Conservation (phyloP, 495 filamentous ascomycete species). For the Thozetella sp. region DNA sequence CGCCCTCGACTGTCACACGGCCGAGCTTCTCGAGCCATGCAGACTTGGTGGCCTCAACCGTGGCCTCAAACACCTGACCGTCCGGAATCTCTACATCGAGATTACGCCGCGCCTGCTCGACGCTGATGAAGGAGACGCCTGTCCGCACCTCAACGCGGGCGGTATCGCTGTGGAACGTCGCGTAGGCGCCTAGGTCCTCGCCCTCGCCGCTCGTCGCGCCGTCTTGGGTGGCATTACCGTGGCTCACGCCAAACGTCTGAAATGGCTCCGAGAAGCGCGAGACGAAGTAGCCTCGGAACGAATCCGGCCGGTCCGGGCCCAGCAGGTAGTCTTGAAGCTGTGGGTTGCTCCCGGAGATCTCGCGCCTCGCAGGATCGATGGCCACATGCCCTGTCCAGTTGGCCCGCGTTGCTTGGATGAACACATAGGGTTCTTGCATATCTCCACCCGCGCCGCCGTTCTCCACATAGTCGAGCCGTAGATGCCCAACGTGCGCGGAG, state of each 20-base stretch:
- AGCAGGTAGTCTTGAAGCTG: slow-evolving; percentile 30
- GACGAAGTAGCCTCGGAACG: slow-evolving; percentile 29
- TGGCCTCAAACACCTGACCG: slow-evolving; percentile 19
- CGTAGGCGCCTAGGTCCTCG: slow-evolving; percentile 25
- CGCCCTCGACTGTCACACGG: slow-evolving; percentile 25
- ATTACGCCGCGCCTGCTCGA: slow-evolving; percentile 31
- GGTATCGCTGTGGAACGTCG: slow-evolving; percentile 14
- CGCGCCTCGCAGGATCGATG: slow-evolving; percentile 20
- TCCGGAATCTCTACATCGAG: slow-evolving; percentile 29
- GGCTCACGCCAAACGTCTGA: slow-evolving; percentile 20
- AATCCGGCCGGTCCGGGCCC: slow-evolving; percentile 22
- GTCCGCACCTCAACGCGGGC: slow-evolving; percentile 27
- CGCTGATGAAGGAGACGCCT: slow-evolving; percentile 29
- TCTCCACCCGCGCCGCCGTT: too few relatives aligned
- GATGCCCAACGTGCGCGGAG: slow-evolving; percentile 21
- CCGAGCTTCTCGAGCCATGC: slow-evolving; percentile 30
- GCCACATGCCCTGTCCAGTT: slow-evolving; percentile 31
- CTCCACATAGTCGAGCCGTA: slow-evolving; percentile 22
- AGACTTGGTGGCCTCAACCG: slow-evolving; percentile 20
- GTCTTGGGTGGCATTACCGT: slow-evolving; percentile 15
- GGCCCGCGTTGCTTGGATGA: slow-evolving; percentile 27
- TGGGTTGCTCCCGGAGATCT: slow-evolving; percentile 27
- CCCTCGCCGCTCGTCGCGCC: slow-evolving; percentile 11
- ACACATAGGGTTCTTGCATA: slow-evolving; percentile 16
- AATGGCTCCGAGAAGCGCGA: slow-evolving; percentile 31